Evolutionary conservation across 31 red algal genomes (phyloP), one percentile per base, ranked within the genome.

Genomic region (Odonthalia washingtoniensis): DNA sequence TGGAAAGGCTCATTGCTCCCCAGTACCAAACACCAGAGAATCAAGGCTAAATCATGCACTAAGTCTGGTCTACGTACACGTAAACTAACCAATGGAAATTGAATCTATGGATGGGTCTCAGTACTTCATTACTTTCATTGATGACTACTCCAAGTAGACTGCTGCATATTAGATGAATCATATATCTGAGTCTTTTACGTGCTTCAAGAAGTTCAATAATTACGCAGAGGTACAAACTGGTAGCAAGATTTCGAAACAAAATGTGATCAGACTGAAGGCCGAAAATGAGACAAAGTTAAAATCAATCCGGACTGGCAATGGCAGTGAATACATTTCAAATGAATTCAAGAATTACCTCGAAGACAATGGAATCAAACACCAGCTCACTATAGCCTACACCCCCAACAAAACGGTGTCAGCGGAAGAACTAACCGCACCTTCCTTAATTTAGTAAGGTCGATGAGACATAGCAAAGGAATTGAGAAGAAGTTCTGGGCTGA

Each of bases 351-450:
- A n/a, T 18, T 52, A 62, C 28, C 76, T 28, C 2, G 2, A 49
- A 45, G 43, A 61, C 40, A 61, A 62, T 24, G 76, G 76, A 12
- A 80, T 52, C 39, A 32, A 32, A 2, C 17, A 62, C 37, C 17
- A 78, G 74, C 28, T 53, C 14, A 78, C 31, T 60, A 28, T 35
- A 12, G 42, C 74, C 9, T 61, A 80, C 76, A 80, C 76, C 76
- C 3, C 45, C 52, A 2, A 34, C n/a, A 80, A 26, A 80, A 80
- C 60, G 76, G 76, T 2, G 43, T 61, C 24, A 42, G 40, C 17
- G 81, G 73, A 31, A 31, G 81, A 2, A 14, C 52, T 9, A 85
- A 85, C 40, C 16, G 81, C 0, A 85, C 81, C 14, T 0, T 85
- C 18, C 27, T 70, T 6, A 65, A 73, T 9, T 61, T 70, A 14